These are phyloP conservation scores for Penstemon newberryi DNA, from an alignment of 257 asterid genomes.

Conservation along the genomic window DNA sequence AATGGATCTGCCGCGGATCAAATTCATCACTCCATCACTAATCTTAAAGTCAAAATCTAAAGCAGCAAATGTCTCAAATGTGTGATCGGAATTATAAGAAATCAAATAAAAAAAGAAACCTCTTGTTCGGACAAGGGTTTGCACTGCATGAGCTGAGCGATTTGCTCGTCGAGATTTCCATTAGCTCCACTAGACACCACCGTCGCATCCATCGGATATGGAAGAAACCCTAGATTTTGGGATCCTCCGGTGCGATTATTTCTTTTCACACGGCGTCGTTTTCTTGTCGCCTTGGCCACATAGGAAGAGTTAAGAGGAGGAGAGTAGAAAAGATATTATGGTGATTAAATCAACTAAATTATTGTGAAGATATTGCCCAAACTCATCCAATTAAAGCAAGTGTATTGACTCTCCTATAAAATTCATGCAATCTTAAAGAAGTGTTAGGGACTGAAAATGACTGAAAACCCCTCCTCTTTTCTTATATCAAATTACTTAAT, in stretches of 20 bases:
- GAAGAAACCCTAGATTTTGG: constrained; percentile 21
- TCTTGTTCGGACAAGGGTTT: constrained; percentile 80
- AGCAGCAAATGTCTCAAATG: background rate
- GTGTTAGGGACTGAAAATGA: constrained; percentile 23
- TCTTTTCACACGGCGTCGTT: constrained; percentile 39
- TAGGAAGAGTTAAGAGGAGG: constrained; percentile 23
- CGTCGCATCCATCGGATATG: constrained; percentile 47
- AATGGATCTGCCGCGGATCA: constrained; percentile 34
- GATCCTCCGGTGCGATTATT: constrained; percentile 31
- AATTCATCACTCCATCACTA: constrained; percentile 20
- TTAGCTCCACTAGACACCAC: constrained; percentile 48
- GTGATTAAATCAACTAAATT: constrained; percentile 26
- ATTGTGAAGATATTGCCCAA: no score
- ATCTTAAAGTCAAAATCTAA: constrained; percentile 18
- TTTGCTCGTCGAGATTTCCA: constrained; percentile 36
- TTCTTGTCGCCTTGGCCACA: background rate
- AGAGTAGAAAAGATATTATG: background rate
- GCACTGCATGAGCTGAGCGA: constrained; percentile 80
- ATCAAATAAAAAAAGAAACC: constrained; percentile 30
- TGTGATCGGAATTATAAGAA: no score
- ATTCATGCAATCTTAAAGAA: background rate
- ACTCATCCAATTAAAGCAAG: no score
- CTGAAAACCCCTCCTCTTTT: constrained; percentile 23
- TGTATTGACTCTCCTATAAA: no score
- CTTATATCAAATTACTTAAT: no score